Evolutionary conservation across 306 rosid genomes (phyloP).

Genomic region (Malus orientalis): DNA sequence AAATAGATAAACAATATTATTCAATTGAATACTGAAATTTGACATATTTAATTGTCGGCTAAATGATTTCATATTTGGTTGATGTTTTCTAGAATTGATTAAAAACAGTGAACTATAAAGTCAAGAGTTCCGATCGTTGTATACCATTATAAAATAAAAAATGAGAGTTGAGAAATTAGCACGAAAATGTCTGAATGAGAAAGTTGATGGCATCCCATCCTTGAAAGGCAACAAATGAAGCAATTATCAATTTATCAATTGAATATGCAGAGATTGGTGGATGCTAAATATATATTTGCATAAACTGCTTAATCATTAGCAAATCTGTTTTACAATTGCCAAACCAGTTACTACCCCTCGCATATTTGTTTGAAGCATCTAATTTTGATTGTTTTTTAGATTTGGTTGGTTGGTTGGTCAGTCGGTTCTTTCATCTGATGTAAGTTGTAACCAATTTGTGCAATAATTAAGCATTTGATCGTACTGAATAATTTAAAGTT

Average conservation of each 20-base stretch:
- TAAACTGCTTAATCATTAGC: not conserved
- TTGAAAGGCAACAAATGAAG: not conserved
- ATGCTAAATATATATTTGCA: not conserved
- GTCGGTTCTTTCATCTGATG: slow-evolving; percentile 29
- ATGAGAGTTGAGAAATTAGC: not conserved
- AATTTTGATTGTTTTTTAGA: slow-evolving; percentile 2
- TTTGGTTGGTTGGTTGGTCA: slow-evolving; percentile 20
- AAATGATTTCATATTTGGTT: too few relatives aligned
- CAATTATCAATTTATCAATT: not conserved
- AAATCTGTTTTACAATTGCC: not conserved
- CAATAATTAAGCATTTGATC: slow-evolving; percentile 10
- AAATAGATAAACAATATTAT: too few relatives aligned
- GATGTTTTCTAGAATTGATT: too few relatives aligned
- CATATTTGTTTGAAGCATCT: not conserved
- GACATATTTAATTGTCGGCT: too few relatives aligned
- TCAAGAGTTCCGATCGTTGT: too few relatives aligned
- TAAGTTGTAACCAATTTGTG: slow-evolving; percentile 25
- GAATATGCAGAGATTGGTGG: not conserved
- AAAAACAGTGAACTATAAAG: too few relatives aligned
- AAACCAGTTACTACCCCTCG: not conserved
- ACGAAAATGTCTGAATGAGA: too few relatives aligned
- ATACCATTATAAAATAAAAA: not conserved
- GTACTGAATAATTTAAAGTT: not conserved
- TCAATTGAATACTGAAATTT: too few relatives aligned
- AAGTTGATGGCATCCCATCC: not conserved